These are phyloP conservation scores for Eremothecium gossypii DNA, from an alignment of 1,139 yeast species.

Conservation along the genomic window DNA sequence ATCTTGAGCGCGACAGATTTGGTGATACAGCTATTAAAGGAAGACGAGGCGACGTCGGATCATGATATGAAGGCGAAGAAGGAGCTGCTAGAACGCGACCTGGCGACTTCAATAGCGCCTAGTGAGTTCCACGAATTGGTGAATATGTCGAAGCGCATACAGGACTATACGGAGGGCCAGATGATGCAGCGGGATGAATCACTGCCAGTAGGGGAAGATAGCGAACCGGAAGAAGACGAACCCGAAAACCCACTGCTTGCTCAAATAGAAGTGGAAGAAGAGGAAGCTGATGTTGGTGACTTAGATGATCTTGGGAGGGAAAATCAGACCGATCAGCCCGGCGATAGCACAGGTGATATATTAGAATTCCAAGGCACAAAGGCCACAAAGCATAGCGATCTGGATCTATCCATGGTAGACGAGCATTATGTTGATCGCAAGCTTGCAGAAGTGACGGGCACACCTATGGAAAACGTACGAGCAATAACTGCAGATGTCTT, in stretches of 20 bases:
- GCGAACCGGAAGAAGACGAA: slow-evolving; percentile 28
- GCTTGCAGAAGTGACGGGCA: slow-evolving; percentile 29
- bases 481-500: slow-evolving; percentile 27
- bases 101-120: slow-evolving; percentile 40
- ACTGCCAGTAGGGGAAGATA: slow-evolving; percentile 24
- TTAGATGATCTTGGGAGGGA: background rate
- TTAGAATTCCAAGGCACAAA: background rate
- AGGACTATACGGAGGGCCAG: slow-evolving; percentile 36
- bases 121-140: slow-evolving; percentile 46
- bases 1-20: slow-evolving; percentile 55
- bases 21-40: slow-evolving; percentile 48
- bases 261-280: slow-evolving; percentile 24
- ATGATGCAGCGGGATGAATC: slow-evolving; percentile 19
- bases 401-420: slow-evolving; percentile 36
- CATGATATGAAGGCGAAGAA: slow-evolving; percentile 29
- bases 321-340: background rate
- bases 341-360: background rate
- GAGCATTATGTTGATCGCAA: slow-evolving; percentile 43
- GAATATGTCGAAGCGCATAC: slow-evolving; percentile 43
- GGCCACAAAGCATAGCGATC: slow-evolving; percentile 9
- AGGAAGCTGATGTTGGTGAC: slow-evolving; percentile 13
- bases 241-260: slow-evolving; percentile 22
- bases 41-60: slow-evolving; percentile 30
- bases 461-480: slow-evolving; percentile 35
- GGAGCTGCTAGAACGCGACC: slow-evolving; percentile 36